These are phyloP conservation scores for Pistacia integerrima DNA, from an alignment of 345 rosid genomes.

Conservation along the genomic window DNA sequence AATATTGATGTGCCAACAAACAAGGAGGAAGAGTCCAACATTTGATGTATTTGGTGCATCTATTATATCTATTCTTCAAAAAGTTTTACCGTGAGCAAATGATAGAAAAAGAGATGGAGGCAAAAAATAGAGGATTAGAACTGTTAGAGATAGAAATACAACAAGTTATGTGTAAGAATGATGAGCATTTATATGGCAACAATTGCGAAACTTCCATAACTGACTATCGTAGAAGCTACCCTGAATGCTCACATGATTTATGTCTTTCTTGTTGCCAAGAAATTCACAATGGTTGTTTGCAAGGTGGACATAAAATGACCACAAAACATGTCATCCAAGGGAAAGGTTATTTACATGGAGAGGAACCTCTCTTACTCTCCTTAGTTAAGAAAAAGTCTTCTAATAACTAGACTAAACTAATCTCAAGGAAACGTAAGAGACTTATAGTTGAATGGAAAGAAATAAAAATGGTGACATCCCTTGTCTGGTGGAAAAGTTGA, in stretches of 20 bases:
- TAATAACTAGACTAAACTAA: no score
- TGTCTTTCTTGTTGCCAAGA: no score
- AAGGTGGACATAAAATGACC: no score
- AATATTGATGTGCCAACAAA: not conserved
- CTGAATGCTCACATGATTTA: not conserved
- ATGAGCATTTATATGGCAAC: constrained; percentile 58
- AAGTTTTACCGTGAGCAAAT: constrained; percentile 20
- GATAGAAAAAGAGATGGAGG: constrained; percentile 47
- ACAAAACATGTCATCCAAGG: no score
- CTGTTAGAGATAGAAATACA: not conserved
- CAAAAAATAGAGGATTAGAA: constrained; percentile 38
- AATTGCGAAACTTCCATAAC: constrained; percentile 60
- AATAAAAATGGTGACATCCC: constrained; percentile 30
- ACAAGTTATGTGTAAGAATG: constrained; percentile 13
- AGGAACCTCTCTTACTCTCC: no score
- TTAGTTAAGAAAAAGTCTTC: no score
- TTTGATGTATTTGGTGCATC: constrained; percentile 32
- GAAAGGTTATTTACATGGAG: no score
- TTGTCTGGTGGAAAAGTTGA: constrained; percentile 14
- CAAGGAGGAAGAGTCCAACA: constrained; percentile 30
- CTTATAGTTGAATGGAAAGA: no score
- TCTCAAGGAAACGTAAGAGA: no score
- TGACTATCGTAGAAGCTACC: constrained; percentile 59
- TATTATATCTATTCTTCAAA: constrained; percentile 51
- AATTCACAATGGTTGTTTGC: no score